phyloP scores from a whole-genome alignment of 768 basidiomycete species.

The Lactarius vividus region DNA sequence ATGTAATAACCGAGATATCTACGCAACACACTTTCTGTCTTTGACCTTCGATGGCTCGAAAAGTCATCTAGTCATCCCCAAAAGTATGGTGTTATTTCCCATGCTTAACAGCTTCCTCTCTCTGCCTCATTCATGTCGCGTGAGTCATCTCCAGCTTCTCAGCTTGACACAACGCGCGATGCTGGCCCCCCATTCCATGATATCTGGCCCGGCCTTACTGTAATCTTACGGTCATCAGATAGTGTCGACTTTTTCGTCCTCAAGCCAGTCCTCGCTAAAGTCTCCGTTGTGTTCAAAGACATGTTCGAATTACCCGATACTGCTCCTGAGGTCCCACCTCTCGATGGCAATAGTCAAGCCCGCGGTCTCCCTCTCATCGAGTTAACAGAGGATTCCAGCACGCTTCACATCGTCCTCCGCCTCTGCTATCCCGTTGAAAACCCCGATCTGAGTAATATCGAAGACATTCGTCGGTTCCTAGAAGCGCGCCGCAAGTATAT shows the following conservation, averaged over 20 bases:
- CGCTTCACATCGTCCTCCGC: conserved; percentile 19
- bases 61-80: neutral
- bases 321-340: neutral
- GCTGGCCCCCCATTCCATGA: conserved; percentile 24
- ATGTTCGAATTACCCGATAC: conserved; percentile 23
- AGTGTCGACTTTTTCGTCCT: conserved; percentile 25
- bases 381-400: conserved; percentile 17
- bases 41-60: neutral
- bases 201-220: conserved; percentile 13
- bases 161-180: neutral
- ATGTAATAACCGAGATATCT: neutral
- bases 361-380: conserved; percentile 13
- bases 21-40: neutral
- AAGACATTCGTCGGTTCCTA: conserved; percentile 19
- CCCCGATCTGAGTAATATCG: conserved; percentile 17
- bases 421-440: conserved; percentile 24
- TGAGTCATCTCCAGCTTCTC: conserved; percentile 1
- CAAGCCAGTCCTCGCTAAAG: conserved; percentile 21
- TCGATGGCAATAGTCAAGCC: neutral
- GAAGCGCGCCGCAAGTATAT: conserved; percentile 25
- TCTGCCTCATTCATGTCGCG: conserved; percentile 6
- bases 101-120: neutral
- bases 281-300: conserved; percentile 21
- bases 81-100: neutral
- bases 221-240: conserved; percentile 26